These are phyloP conservation scores for Apophysomyces sp. DNA, from an alignment of 371 early-diverging fungal species.

Conservation along the genomic window DNA sequence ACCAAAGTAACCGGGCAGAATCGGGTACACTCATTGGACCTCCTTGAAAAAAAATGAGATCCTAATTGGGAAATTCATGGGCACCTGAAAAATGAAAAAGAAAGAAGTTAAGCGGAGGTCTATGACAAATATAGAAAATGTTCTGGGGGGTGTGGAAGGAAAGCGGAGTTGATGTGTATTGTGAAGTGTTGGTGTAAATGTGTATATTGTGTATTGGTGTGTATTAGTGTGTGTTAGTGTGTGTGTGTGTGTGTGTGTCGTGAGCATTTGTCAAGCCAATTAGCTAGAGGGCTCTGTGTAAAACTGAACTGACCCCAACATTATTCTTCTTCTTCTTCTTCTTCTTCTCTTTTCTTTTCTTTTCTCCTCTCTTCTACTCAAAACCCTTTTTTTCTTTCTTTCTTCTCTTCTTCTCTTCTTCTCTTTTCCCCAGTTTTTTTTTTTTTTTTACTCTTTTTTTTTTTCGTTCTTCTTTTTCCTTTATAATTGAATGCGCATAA, in stretches of 20 bases:
- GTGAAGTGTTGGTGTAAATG: not conserved
- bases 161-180: not conserved
- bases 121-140: not conserved
- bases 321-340: conserved; percentile 1
- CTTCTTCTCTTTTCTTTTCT: not conserved
- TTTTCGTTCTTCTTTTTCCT: not conserved
- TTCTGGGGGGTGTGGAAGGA: not conserved
- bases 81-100: not conserved
- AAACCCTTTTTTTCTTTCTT: not conserved
- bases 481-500: not conserved
- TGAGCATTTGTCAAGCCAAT: conserved; percentile 4
- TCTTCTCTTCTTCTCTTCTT: not conserved
- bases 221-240: not conserved
- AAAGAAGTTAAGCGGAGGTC: not conserved
- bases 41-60: not conserved
- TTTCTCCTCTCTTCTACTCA: not conserved
- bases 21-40: not conserved
- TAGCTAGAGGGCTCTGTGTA: not conserved
- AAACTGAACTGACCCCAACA: conserved; percentile 5
- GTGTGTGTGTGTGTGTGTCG: not conserved
- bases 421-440: not conserved
- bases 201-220: not conserved
- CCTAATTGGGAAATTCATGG: conserved; percentile 1
- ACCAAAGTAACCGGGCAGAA: conserved; percentile 2
- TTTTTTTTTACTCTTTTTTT: not conserved